Base-by-base conservation (phyloP, 148 eudicot species). In the Amaranthus hypochondriacus region DNA sequence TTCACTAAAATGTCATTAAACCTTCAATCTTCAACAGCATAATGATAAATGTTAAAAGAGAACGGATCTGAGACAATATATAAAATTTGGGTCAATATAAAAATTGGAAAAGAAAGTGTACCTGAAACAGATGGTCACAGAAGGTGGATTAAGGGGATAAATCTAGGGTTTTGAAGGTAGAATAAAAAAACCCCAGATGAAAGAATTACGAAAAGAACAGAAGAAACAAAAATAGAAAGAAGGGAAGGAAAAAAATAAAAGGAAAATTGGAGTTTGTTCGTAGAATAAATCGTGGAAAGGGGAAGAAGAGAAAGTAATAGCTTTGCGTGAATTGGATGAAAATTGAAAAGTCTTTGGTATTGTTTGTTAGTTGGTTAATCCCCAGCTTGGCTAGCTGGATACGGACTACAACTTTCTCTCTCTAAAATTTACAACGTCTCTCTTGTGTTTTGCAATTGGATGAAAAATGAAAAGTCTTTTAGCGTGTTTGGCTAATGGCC, bases 291-390 rank as follows among this genome's bases (percentile, higher is more conserved):
- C 18, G 18, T 18, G 18, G 18, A 18, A 18, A 18, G 18, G 18
- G 43, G 18, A 48, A n/a, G 39, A 71, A 47, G 52, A 48, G 49
- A 9, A 60, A 3, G 56, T 9, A 10, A 49, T 60, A 18, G 71
- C 18, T 58, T 50, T 74, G 66, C 68, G 71, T 47, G 58, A 71
- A 63, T 55, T 9, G 71, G 51, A 71, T 47, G 74, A 51, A 76
- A 65, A 11, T 15, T 18, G 11, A 71, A 70, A 70, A 56, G 62
- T 58, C 57, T 58, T 3, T 14, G 28, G 10, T 52, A 12, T 51
- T 18, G 43, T 9, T 13, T 65, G 77, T 66, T 78, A 73, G 76
- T 78, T 73, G 76, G 76, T 78, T 65, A 71, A 5, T 60, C 56
- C 47, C 75, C 75, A 62, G 55, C 64, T 72, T 60, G 75, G 12